A percentile compares a stretch with the other conserved stretches of the same genome.
phyloP scores from a whole-genome alignment of 768 basidiomycete genomes.

The Calocybe gangraenosa region DNA sequence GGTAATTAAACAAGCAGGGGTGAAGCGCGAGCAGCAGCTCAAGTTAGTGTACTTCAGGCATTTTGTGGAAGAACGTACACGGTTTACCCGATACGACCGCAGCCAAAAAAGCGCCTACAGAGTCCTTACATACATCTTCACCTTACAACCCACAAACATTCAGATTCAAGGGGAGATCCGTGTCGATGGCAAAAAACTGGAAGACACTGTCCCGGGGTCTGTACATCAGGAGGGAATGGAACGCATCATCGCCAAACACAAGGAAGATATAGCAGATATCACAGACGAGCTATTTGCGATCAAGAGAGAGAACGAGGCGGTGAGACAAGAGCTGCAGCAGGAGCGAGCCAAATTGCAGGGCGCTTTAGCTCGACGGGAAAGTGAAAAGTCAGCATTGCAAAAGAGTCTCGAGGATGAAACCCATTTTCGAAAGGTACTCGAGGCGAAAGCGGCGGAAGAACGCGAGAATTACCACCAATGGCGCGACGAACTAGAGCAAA shows the following conservation, averaged over 20 bases:
- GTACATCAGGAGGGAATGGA: conserved; percentile 33
- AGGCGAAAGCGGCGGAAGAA: background rate
- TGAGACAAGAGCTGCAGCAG: conserved; percentile 8
- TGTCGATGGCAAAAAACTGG: conserved; percentile 32
- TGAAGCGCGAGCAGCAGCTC: background rate
- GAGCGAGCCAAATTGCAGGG: background rate
- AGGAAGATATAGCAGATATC: conserved; percentile 30
- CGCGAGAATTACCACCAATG: background rate
- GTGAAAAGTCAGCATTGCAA: background rate
- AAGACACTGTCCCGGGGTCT: conserved; percentile 34
- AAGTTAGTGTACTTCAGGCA: background rate
- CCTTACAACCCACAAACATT: background rate
- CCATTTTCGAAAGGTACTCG: background rate
- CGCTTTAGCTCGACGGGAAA: conserved; percentile 2
- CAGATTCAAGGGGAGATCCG: conserved; percentile 20
- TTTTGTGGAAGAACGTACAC: background rate
- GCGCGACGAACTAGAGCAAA: background rate
- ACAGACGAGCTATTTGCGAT: conserved; percentile 26
- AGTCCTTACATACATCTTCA: background rate
- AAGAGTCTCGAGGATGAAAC: background rate
- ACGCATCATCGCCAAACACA: conserved; percentile 29
- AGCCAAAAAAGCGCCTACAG: background rate
- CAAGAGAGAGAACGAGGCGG: conserved; percentile 1
- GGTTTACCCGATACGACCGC: background rate
- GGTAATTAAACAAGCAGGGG: background rate